Percentiles rank a stretch among this genome's conserved stretches.
Evolutionary conservation across 2,329 filamentous ascomycete genomes (phyloP).

Genomic region (Trichoderma sp.): DNA sequence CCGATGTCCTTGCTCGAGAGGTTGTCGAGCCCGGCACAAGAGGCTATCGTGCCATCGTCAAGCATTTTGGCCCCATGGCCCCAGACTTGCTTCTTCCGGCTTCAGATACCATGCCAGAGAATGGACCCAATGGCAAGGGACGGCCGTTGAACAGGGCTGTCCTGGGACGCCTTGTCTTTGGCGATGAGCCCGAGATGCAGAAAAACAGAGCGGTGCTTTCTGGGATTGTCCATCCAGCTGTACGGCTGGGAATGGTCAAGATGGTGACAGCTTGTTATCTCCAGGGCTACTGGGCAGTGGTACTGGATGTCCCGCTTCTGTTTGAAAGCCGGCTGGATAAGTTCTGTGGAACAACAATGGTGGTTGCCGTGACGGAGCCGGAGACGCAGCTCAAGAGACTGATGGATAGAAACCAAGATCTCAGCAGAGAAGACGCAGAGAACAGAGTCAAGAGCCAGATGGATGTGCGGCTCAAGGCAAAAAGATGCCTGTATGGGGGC

Average conservation of each 20-base stretch:
- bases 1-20: slow-evolving; percentile 85
- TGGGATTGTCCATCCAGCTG: slow-evolving; percentile 87
- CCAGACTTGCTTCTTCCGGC: slow-evolving; percentile 76
- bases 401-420: slow-evolving; percentile 69
- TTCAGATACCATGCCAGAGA: slow-evolving; percentile 49
- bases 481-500: slow-evolving; percentile 65
- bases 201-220: slow-evolving; percentile 78
- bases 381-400: slow-evolving; percentile 79
- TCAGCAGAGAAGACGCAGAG: slow-evolving; percentile 81
- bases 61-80: slow-evolving; percentile 76
- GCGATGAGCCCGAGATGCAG: slow-evolving; percentile 66
- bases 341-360: slow-evolving; percentile 79
- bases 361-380: slow-evolving; percentile 81
- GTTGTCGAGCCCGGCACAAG: slow-evolving; percentile 90
- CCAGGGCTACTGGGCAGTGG: slow-evolving; percentile 78
- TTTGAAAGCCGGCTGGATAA: slow-evolving; percentile 86
- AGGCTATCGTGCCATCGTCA: slow-evolving; percentile 79
- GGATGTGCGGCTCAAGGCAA: slow-evolving; percentile 80
- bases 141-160: slow-evolving; percentile 81
- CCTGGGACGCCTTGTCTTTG: slow-evolving; percentile 83
- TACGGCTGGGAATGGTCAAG: slow-evolving; percentile 77
- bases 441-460: slow-evolving; percentile 84
- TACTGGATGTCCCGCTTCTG: slow-evolving; percentile 87
- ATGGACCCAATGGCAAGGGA: slow-evolving; percentile 60
- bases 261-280: slow-evolving; percentile 71